Evolutionary conservation across 306 rosid genomes (phyloP), one percentile per base, ranked within the genome.

Genomic region (Acmispon strigosus): DNA sequence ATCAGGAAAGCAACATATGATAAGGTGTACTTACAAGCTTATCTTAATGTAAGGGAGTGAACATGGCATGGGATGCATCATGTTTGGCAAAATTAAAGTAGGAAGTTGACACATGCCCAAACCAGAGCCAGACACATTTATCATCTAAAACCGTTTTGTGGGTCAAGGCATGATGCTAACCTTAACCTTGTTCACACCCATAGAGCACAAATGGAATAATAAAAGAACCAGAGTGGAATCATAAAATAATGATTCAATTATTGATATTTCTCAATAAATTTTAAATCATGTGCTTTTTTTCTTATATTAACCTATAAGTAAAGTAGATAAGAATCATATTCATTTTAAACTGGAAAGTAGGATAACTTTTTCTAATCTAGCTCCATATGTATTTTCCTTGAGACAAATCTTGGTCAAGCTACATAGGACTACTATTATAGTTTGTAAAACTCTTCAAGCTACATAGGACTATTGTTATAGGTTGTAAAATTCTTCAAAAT

Each of bases 61-160:
- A 58, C 24, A 56, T 9, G 58, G 49, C 20, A 63, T 54, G 44
- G 42, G 24, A 29, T 55, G 68, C 5, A 36, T 47, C 36, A 15
- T 32, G 50, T 71, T 71, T 63, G 72, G 45, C 57, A 72, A 65
- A 15, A 2, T 27, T 60, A 12, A 36, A 18, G 60, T 27, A 39
- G 43, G 65, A 72, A 53, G 20, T 56, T 57, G 75, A 57, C 78
- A 56, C 13, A 29, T 73, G 60, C 75, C n/a, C 4, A 49, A 72
- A 27, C 39, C 16, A 19, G 37, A 0, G 36, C 20, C 74, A 39
- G 17, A 19, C 75, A 66, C 4, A 58, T n/a, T 18, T 47, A 65
- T 13, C 36, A 19, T 69, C 32, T 27, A 2, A 27, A 27, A 29
- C 49, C 7, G 13, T 60, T 51, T 61, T 15, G 14, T 42, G 50